phyloP scores from a whole-genome alignment of 139 green algal genomes.

The Bryopsis sp. region DNA sequence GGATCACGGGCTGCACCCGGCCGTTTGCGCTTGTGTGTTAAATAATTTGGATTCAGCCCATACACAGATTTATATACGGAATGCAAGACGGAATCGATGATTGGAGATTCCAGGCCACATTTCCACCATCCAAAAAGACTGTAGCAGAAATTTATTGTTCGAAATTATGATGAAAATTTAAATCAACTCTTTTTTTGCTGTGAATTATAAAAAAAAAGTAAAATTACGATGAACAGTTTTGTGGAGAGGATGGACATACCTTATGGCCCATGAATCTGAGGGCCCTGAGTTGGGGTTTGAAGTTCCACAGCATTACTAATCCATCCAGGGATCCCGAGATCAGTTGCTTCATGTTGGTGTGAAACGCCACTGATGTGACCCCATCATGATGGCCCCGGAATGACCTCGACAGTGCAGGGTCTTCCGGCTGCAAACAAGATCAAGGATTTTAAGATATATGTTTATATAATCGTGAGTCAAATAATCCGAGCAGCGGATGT shows the following conservation, averaged over 20 bases:
- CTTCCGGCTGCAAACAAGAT: conserved; percentile 63
- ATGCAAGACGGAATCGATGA: no score
- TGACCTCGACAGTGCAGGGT: conserved; percentile 69
- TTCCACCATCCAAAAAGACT: not conserved
- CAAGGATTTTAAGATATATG: no score
- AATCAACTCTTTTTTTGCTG: no score
- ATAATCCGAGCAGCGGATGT: no score
- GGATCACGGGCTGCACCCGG: no score
- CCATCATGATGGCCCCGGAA: conserved; percentile 74
- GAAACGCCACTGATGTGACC: conserved; percentile 71
- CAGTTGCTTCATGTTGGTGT: conserved; percentile 78
- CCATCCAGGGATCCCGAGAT: conserved; percentile 65
- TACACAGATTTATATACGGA: no score
- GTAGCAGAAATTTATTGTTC: not conserved
- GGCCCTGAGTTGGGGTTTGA: conserved; percentile 73
- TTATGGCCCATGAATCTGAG: conserved; percentile 75
- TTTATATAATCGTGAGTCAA: no score
- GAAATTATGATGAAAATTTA: no score
- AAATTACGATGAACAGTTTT: no score
- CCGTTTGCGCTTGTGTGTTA: no score
- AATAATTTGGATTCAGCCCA: no score
- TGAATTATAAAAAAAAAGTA: not conserved
- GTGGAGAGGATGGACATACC: conserved; percentile 30
- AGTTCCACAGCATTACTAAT: conserved; percentile 86
- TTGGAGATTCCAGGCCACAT: no score